phyloP scores from a whole-genome alignment of 2,329 filamentous ascomycete species.

The Venturia oleaginea region DNA sequence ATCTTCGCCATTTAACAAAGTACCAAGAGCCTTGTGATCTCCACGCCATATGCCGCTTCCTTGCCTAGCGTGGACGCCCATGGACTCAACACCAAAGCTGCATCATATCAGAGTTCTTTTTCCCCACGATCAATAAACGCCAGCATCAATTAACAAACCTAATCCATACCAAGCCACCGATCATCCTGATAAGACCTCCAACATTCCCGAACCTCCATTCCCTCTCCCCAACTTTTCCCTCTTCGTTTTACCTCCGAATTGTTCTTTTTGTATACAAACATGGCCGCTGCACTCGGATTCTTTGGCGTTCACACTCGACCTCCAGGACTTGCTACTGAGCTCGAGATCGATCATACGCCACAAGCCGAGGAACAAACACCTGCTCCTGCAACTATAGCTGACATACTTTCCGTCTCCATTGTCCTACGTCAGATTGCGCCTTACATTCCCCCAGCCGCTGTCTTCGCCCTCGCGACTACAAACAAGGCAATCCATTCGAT shows the following conservation, averaged over 20 bases:
- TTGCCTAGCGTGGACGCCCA: background rate
- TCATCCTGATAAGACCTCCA: background rate
- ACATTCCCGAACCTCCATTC: background rate
- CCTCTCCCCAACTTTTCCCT: background rate
- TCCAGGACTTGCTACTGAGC: slow-evolving; percentile 1
- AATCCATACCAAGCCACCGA: background rate
- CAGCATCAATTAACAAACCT: background rate
- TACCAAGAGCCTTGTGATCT: background rate
- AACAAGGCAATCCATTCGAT: slow-evolving; percentile 48
- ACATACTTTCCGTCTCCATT: slow-evolving; percentile 68
- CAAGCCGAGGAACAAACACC: slow-evolving; percentile 19
- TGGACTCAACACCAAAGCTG: background rate
- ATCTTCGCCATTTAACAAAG: background rate
- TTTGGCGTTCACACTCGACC: slow-evolving; percentile 7
- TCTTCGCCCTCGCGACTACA: slow-evolving; percentile 61
- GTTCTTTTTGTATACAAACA: slow-evolving; percentile 1
- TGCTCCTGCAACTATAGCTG: slow-evolving; percentile 43
- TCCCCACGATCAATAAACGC: background rate
- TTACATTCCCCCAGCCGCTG: slow-evolving; percentile 61
- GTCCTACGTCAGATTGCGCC: slow-evolving; percentile 68
- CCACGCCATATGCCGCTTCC: too few species aligned
- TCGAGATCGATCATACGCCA: background rate
- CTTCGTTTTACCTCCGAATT: background rate
- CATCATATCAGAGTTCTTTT: background rate
- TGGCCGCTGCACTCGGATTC: background rate